Percentiles rank a stretch among this genome's conserved stretches.
These are phyloP conservation scores for Aschersonia sp. DNA, from an alignment of 2,329 filamentous ascomycete genomes.

Conservation along the genomic window DNA sequence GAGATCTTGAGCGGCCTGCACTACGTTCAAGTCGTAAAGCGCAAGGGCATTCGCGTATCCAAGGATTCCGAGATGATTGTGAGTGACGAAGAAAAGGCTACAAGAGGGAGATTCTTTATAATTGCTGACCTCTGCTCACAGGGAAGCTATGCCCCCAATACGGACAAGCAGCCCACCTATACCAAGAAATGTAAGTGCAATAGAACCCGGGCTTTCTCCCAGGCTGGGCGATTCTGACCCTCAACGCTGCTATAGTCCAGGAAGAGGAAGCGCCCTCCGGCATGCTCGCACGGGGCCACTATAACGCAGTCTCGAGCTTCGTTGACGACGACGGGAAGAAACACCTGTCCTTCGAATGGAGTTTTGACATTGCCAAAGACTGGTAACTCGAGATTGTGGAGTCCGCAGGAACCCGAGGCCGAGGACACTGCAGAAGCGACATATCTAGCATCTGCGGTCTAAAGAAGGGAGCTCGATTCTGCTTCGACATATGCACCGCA, in stretches of 20 bases:
- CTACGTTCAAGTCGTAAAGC: constrained; percentile 88
- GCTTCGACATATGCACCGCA: no score
- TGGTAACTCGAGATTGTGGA: constrained; percentile 42
- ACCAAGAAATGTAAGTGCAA: constrained; percentile 70
- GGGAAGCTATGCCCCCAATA: constrained; percentile 90
- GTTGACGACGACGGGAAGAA: constrained; percentile 87
- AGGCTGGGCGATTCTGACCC: background rate
- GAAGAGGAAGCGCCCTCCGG: constrained; percentile 85
- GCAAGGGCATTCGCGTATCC: constrained; percentile 71
- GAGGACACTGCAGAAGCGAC: no score
- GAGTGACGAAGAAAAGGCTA: background rate
- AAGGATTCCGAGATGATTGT: constrained; percentile 99
- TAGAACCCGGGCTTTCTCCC: background rate
- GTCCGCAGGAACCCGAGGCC: no score
- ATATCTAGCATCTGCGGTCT: no score
- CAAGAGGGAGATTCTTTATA: background rate
- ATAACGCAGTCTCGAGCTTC: constrained; percentile 80
- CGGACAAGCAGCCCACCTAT: constrained; percentile 71
- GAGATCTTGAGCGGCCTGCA: constrained; percentile 90
- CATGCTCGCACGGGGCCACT: constrained; percentile 80
- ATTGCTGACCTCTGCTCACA: constrained; percentile 17
- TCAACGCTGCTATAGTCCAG: constrained; percentile 43
- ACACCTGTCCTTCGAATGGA: constrained; percentile 89
- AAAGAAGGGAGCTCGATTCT: no score
- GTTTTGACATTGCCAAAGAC: constrained; percentile 92